Evolutionary conservation across 2,329 filamentous ascomycete genomes (phyloP), one percentile per base, ranked within the genome.

Genomic region (Exutisphaerella laricina): DNA sequence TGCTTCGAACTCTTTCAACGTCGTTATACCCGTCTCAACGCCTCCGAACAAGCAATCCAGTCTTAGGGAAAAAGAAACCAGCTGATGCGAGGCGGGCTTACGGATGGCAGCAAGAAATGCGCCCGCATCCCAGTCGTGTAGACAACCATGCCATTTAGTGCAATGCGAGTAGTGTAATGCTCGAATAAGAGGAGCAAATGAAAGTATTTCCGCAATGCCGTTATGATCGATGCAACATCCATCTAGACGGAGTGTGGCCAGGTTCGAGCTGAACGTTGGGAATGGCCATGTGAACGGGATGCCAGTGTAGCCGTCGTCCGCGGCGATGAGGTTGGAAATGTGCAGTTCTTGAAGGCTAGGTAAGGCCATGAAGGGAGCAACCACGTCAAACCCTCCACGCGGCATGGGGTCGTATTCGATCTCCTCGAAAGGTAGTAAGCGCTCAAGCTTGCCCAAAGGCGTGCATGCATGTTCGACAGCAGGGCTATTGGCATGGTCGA

Each of bases 131-230:
- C 42, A 45, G 33, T 48, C 37, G 25, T 42, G n/a, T 20, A 17
- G 12, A 18, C 38, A 48, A 2, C 28, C 45, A 21, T 46, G 42
- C 43, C 39, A 49, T 30, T 46, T 46, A 2, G 29, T 43, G 6
- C 36, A 9, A 34, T 49, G 47, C 5, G 39, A 41, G 26, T 50
- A 50, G 22, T 25, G 38, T n/a, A 46, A 23, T 21, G 35, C 32
- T 17, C 7, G 17, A 7, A 46, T 10, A 5, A 21, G 16, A n/a
- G 43, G 47, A 6, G 40, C 41, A 14, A 41, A 37, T 9, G 17
- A 23, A 5, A 46, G 8, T 10, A 50, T 29, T 31, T 43, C 23
- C 7, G 34, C 20, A 13, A 50, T 39, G 12, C 35, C 39, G 12
- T 25, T n/a, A 6, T n/a, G 14, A 17, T 44, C 37, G 13, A 47